Evolutionary conservation across 2,329 filamentous ascomycete species (phyloP).

Genomic region (Escovopsis sp.): DNA sequence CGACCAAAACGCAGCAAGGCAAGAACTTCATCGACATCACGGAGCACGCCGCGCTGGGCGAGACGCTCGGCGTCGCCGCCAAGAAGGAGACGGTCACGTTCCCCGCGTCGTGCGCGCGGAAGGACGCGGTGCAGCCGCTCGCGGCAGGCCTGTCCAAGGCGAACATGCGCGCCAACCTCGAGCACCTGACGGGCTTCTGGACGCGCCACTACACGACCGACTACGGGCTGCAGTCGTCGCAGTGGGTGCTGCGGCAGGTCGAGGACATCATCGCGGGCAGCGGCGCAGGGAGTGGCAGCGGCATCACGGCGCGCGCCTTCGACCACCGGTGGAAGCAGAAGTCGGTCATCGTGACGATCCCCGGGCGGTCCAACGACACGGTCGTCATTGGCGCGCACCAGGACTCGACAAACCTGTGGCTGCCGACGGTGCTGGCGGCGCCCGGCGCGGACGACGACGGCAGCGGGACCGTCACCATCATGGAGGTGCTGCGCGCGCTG

Average conservation of each 20-base stretch:
- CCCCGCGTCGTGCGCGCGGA: constrained; percentile 49
- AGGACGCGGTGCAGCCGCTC: constrained; percentile 52
- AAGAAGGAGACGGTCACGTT: constrained; percentile 35
- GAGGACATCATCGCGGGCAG: constrained; percentile 55
- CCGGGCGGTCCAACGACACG: constrained; percentile 70
- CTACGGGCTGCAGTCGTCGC: constrained; percentile 68
- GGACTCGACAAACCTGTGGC: constrained; percentile 86
- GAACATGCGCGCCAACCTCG: constrained; percentile 63
- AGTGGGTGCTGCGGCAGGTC: constrained; percentile 71
- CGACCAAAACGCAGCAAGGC: constrained; percentile 43
- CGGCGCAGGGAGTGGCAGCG: constrained; percentile 39
- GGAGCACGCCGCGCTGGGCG: constrained; percentile 46
- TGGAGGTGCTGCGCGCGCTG: constrained; percentile 76
- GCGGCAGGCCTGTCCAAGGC: constrained; percentile 55
- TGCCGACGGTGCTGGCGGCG: constrained; percentile 69
- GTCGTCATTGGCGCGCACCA: constrained; percentile 86
- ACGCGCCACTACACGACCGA: constrained; percentile 71
- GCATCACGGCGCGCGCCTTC: constrained; percentile 60
- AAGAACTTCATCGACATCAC: constrained; percentile 93
- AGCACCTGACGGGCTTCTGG: constrained; percentile 65
- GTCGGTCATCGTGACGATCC: constrained; percentile 83
- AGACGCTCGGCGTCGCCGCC: constrained; percentile 19
- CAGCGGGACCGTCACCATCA: constrained; percentile 82
- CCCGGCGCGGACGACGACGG: constrained; percentile 95
- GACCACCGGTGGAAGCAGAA: constrained; percentile 77